Percentiles rank a stretch among this genome's conserved stretches.
Evolutionary conservation across 2,329 filamentous ascomycete genomes (phyloP).

Genomic region (Xylaria sp.): DNA sequence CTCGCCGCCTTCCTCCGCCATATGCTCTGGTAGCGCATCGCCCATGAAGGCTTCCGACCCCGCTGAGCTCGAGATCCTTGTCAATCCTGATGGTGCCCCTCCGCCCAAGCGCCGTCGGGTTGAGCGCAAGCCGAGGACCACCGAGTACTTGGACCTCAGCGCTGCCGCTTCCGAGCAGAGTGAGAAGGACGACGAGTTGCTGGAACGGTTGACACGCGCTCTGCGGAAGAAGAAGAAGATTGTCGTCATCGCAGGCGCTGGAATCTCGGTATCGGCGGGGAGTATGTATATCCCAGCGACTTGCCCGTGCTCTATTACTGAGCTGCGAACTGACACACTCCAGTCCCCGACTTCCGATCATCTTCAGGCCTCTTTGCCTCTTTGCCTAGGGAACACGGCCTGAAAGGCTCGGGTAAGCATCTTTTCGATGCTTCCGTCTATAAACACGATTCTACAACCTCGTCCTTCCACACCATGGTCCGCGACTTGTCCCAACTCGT

Average conservation of each 20-base stretch:
- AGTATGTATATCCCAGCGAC: slow-evolving; percentile 46
- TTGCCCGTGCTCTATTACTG: slow-evolving; percentile 32
- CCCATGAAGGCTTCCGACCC: slow-evolving; percentile 53
- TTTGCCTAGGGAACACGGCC: slow-evolving; percentile 82
- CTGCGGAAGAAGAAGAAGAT: slow-evolving; percentile 93
- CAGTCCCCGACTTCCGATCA: slow-evolving; percentile 95
- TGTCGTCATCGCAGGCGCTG: slow-evolving; percentile 93
- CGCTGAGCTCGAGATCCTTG: slow-evolving; percentile 46
- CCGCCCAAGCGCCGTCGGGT: slow-evolving; percentile 79
- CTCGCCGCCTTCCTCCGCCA: slow-evolving; percentile 55
- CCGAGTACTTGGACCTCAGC: slow-evolving; percentile 78
- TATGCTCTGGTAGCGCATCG: slow-evolving; percentile 56
- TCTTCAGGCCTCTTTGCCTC: slow-evolving; percentile 87
- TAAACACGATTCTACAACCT: slow-evolving; percentile 85
- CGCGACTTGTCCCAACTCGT: slow-evolving; percentile 83
- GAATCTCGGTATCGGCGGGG: slow-evolving; percentile 95
- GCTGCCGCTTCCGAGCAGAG: slow-evolving; percentile 53
- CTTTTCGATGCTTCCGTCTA: slow-evolving; percentile 98
- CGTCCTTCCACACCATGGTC: slow-evolving; percentile 95
- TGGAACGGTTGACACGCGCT: slow-evolving; percentile 74
- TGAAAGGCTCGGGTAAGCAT: slow-evolving; percentile 92
- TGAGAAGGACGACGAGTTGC: slow-evolving; percentile 59
- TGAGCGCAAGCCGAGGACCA: slow-evolving; percentile 68
- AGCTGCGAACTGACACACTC: slow-evolving; percentile 26
- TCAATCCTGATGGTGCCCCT: slow-evolving; percentile 63